Base-by-base conservation (phyloP, 2,329 filamentous ascomycete species). In the Nannizziopsis arthrosporioides region DNA sequence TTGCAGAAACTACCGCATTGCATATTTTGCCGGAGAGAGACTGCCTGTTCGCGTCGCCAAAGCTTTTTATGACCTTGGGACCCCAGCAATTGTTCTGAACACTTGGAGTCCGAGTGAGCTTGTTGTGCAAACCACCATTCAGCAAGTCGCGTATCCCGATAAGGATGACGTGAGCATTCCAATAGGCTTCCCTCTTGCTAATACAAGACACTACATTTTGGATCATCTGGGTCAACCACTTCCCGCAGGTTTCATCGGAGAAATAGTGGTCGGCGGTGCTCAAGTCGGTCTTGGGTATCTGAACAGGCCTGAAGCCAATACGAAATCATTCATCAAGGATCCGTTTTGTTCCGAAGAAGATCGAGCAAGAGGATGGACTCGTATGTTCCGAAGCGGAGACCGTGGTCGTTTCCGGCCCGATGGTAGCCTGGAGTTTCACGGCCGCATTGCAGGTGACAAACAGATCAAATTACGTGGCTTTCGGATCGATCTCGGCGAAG, bases 161-260 rank as follows among this genome's bases (percentile, higher is more conserved):
- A 34, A 74, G 81, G 40, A 67, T 73, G 4, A 69, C 73, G 3
- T 80, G 82, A 39, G 44, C 15, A 36, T 53, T n/a, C 50, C 59
- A 11, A 44, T 53, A 11, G 60, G 62, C 9, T 41, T 48, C 27
- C 49, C 60, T 3, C 47, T 68, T n/a, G 57, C 61, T 5, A 67
- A 68, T 47, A 63, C 59, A 39, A 44, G 46, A 2, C 34, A 58
- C 36, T 69, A 67, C 51, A 59, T 74, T 35, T 30, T 73, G 1
- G 70, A 72, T 53, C 51, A 62, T 3, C 35, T 67, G 2, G 44
- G 62, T 41, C 50, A 63, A 10, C 63, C 64, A 3, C 57, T 68
- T 2, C 66, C 71, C 0, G 39, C 58, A 5, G 68, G 69, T 0
- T 47, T 61, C 3, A 55, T 62, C 0, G 72, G 72, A 11, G 69